Conservation (phyloP, 2,329 filamentous ascomycete genomes). For the Botrytis elliptica region DNA sequence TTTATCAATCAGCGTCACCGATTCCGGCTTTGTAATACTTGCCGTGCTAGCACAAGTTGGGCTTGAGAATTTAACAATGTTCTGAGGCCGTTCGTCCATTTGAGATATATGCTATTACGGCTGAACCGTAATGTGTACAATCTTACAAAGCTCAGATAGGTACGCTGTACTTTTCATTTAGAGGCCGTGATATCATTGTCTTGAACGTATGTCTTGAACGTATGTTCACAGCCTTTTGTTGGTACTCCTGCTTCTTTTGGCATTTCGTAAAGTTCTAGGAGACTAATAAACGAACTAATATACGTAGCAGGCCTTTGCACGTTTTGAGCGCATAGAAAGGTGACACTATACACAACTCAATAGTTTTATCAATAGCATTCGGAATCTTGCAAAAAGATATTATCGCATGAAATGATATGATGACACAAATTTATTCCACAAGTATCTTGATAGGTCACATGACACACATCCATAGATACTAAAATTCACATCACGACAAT, state of each 20-base stretch:
- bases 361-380: not conserved
- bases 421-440: not conserved
- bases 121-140: not conserved
- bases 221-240: not conserved
- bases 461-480: not conserved
- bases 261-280: not conserved
- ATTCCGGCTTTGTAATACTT: not conserved
- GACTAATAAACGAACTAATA: not conserved
- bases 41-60: not conserved
- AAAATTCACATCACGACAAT: not conserved
- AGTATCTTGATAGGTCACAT: not conserved
- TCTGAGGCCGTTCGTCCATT: not conserved
- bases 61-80: not conserved
- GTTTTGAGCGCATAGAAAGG: not conserved
- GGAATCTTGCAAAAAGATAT: rapidly evolving
- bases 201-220: not conserved
- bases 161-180: not conserved
- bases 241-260: not conserved
- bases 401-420: not conserved
- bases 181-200: not conserved
- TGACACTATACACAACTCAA: not conserved
- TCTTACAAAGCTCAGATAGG: not conserved
- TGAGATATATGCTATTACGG: not conserved
- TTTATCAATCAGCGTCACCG: not conserved
- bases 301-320: not conserved